Base-by-base conservation (phyloP, 768 basidiomycete genomes). In the Rhizopogon vulgaris region DNA sequence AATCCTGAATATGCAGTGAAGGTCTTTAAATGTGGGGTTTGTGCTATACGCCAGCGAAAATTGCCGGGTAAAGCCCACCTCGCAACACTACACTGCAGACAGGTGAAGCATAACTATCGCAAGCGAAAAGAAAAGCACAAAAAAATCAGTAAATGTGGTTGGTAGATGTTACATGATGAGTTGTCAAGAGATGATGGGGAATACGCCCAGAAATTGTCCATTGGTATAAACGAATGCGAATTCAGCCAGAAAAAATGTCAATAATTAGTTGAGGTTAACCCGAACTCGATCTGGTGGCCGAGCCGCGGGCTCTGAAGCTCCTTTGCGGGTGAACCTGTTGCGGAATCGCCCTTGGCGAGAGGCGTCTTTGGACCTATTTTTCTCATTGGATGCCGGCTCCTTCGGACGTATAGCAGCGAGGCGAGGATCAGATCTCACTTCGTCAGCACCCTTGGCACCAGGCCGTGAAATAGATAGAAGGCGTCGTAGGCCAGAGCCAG, bases 251-350 rank as follows among this genome's bases (percentile, higher is more conserved):
- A 56, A 38, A 62, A 66, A 48, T 9, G 55, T 48, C 49, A 46
- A 34, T 18, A 46, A 48, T 69, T 58, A 68, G 61, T 68, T 41
- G 55, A 68, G 66, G 53, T 69, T 70, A 53, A 68, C 60, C 54
- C 66, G 68, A 52, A 70, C 66, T 67, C 66, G 64, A 58, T 69
- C 68, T 30, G 60, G 66, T 38, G 66, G 66, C 53, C 57, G 68
- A 45, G 64, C 41, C 0, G 64, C 55, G 14, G 66, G 49, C 41
- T 70, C 66, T 40, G 64, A 49, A 42, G 58, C 30, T 22, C 66
- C 68, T 10, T 63, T 36, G 49, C 66, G 66, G 27, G 54, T 46
- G 48, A 68, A 56, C 48, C 52, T 68, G 54, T 48, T 63, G 27
- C 66, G 66, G 48, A 69, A 56, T 38, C 68, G 66, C 25, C 59